These are phyloP conservation scores for Diplodia seriata DNA, from an alignment of 2,329 filamentous ascomycete species.

Conservation along the genomic window DNA sequence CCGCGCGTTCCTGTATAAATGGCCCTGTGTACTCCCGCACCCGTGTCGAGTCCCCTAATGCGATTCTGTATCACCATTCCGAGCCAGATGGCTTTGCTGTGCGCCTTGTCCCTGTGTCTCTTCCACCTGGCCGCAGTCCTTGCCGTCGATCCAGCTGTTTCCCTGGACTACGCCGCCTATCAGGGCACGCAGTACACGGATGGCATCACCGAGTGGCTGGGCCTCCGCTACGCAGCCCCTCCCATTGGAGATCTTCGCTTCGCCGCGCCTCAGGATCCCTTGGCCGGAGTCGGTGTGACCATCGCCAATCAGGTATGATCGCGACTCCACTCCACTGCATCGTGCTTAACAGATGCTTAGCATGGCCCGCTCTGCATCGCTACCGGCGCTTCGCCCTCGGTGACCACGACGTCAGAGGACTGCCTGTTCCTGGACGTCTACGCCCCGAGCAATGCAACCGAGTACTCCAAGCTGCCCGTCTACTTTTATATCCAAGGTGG, in stretches of 20 bases:
- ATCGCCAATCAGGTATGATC: slow-evolving; percentile 61
- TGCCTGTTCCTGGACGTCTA: slow-evolving; percentile 74
- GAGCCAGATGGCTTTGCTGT: slow-evolving; percentile 1
- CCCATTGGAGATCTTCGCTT: slow-evolving; percentile 72
- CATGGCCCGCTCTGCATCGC: slow-evolving; percentile 31
- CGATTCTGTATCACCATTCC: slow-evolving; percentile 9
- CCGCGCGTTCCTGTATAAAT: slow-evolving; percentile 23
- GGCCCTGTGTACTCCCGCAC: slow-evolving; percentile 5
- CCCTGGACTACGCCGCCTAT: slow-evolving; percentile 71
- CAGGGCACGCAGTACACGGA: slow-evolving; percentile 61
- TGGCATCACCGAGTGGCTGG: slow-evolving; percentile 73
- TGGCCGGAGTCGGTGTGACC: slow-evolving; percentile 52
- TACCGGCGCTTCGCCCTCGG: slow-evolving; percentile 9
- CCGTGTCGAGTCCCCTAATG: not conserved
- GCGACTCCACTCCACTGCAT: too few species aligned
- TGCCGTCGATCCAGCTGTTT: slow-evolving; percentile 54
- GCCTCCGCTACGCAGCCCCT: slow-evolving; percentile 74
- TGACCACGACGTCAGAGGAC: slow-evolving; percentile 59
- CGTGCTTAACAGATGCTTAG: not conserved
- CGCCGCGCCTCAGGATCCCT: slow-evolving; percentile 69
- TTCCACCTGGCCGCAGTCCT: slow-evolving; percentile 33
- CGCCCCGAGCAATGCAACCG: slow-evolving; percentile 62
- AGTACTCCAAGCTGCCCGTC: slow-evolving; percentile 66
- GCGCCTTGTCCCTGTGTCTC: not conserved
- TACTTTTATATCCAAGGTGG: slow-evolving; percentile 63